Base-by-base conservation (phyloP, 2,329 filamentous ascomycete genomes). In the Lomentospora prolificans region DNA sequence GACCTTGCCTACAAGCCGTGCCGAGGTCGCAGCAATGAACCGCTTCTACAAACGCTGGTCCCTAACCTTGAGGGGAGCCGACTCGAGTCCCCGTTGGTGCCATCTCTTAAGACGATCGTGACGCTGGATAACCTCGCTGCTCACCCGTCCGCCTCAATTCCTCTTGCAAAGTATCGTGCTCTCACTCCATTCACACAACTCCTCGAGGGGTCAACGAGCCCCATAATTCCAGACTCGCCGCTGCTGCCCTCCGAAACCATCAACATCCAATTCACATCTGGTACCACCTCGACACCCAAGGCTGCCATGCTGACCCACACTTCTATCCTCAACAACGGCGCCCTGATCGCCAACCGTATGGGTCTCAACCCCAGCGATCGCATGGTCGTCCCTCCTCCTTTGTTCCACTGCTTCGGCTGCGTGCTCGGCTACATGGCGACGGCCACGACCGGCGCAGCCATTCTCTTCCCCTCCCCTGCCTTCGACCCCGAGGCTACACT, bases 341-440 rank as follows among this genome's bases (percentile, higher is more conserved):
- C 80, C 27, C 82, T 90, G 56, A 95, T 97, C 61, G 94, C 88
- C 0, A 74, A 85, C 63, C 80, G 91, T 46, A 96, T 97, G 91
- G 81, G 86, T 0, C 78, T 99, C 10, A 85, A 80, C 0, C 76
- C 85, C 0, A 61, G 75, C 0, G 94, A 97, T 68, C 77, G 86
- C 4, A 84, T 95, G 51, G 89, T 90, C 65, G 92, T 89, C 61
- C 90, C 90, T 14, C 90, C 90, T 1, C 90, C 90, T 0, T 75
- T 96, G 1, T 95, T 95, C 68, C 82, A 86, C 73, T 97, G 94
- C 73, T 97, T 97, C 68, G 94, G 94, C 55, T 86, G 80, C 64
- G 86, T 96, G 6, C 75, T 97, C 1, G 92, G 94, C n/a, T 95
- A 94, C 72, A 95, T 96, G 89, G 92, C 94, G 0, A 94, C 90